These are phyloP conservation scores for Phalaenopsis aphrodite DNA, from an alignment of 106 monocot species.

Conservation along the genomic window DNA sequence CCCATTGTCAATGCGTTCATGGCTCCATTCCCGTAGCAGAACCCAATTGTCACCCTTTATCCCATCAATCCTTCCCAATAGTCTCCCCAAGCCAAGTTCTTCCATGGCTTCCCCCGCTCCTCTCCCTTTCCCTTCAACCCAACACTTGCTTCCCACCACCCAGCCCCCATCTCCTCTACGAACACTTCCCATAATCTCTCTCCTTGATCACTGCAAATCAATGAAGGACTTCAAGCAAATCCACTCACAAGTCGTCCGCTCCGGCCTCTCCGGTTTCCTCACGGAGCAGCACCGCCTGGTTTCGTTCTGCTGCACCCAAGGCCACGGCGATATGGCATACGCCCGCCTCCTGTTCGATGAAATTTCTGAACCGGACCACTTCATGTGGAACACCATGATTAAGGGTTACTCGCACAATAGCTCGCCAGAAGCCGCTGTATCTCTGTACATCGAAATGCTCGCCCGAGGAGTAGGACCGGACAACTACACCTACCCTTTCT, in stretches of 20 bases:
- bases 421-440: conserved; percentile 23
- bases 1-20: not conserved
- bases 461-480: conserved; percentile 21
- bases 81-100: not conserved
- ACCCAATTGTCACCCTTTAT: not conserved
- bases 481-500: conserved; percentile 40
- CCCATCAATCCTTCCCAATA: not conserved
- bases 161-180: not conserved
- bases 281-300: conserved; percentile 15
- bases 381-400: conserved; percentile 38
- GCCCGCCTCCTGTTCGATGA: conserved; percentile 47
- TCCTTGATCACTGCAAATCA: conserved; percentile 30
- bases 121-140: not conserved
- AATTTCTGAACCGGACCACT: conserved; percentile 26
- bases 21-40: not conserved
- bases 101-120: conserved; percentile 7
- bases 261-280: conserved; percentile 15
- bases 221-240: conserved; percentile 49
- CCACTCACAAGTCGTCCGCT: conserved; percentile 44
- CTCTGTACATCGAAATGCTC: conserved; percentile 38
- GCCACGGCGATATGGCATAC: conserved; percentile 26
- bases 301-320: conserved; percentile 27
- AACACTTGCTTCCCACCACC: not conserved
- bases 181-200: conserved; percentile 13
- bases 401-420: conserved; percentile 24